Base-by-base conservation (phyloP, 1,284 basidiomycete species). In the Ustilago esculenta region DNA sequence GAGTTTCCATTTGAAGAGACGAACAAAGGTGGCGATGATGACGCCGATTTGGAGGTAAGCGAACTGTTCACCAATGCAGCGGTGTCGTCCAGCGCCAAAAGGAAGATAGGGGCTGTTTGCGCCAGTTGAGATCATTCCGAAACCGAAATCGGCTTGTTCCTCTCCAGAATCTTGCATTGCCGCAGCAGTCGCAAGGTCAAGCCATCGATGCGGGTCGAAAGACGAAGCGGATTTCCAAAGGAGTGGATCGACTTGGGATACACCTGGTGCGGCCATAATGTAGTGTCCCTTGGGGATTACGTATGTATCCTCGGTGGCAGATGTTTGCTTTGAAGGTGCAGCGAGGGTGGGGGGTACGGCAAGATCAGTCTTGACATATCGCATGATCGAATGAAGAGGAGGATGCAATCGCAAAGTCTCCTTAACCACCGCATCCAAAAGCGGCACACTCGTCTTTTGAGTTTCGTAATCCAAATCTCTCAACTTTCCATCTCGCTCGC, bases 31-130 rank as follows among this genome's bases (percentile, higher is more conserved):
- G 8, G 89, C 83, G 64, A 98, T 84, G 80, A 98, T 86, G 6
- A 90, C 89, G 39, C 92, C 91, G 23, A 98, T 85, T 84, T 99
- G 96, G 52, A 98, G 84, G 82, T 97, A 95, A 14, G 96, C 96
- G 79, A 98, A 98, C 87, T 93, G 92, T 84, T 96, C 94, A 70
- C 94, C 94, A 71, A 96, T 95, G 83, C 94, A 97, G 55, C 94
- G 86, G 84, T 97, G 94, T n/a, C 80, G 43, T 15, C 78, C 95
- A 40, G 95, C 94, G 56, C 95, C 96, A 79, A 99, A 99, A 1
- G 95, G 96, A 81, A 95, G 90, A 82, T 97, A 97, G 24, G 83
- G 82, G 14, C 69, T 75, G 55, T 82, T 83, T 15, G 82, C 81
- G 23, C 92, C 75, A 87, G 79, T 83, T 17, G 71, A 75, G 56